Evolutionary conservation across 2,329 filamentous ascomycete species (phyloP).

Genomic region (Cryoendolithus antarcticus): DNA sequence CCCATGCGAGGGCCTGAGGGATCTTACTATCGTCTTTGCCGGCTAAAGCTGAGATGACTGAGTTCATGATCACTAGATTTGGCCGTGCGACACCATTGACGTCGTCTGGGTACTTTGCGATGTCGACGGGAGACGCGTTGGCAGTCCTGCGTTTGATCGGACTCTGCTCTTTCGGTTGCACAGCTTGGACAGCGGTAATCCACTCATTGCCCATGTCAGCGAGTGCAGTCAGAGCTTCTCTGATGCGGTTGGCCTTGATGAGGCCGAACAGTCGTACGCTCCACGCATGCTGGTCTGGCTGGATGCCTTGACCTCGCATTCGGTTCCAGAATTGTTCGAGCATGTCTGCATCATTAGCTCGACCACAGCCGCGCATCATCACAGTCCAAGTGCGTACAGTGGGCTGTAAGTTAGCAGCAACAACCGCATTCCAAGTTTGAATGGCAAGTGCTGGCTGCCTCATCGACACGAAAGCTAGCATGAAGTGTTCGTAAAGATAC

Average conservation of each 20-base stretch:
- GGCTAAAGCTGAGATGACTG: conserved; percentile 53
- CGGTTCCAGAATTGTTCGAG: conserved; percentile 56
- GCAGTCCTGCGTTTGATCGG: conserved; percentile 4
- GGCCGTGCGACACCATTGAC: conserved; percentile 42
- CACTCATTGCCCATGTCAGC: conserved; percentile 54
- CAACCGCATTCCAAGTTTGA: conserved; percentile 46
- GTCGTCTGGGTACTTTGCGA: conserved; percentile 12
- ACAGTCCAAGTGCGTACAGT: conserved; percentile 56
- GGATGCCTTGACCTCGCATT: conserved; percentile 44
- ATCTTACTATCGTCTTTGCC: conserved; percentile 35
- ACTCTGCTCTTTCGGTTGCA: conserved; percentile 12
- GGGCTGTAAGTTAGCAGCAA: conserved; percentile 42
- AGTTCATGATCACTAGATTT: conserved; percentile 54
- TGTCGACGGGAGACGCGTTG: conserved; percentile 1
- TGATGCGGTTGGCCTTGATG: conserved; percentile 41
- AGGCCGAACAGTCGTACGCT: conserved; percentile 56
- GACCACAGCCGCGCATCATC: conserved; percentile 60
- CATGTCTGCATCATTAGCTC: conserved; percentile 44
- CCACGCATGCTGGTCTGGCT: conserved; percentile 57
- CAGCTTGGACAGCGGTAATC: conserved; percentile 27
- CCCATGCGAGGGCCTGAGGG: conserved; percentile 40
- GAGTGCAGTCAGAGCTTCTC: conserved; percentile 50
- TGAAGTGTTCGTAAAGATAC: conserved; percentile 28
- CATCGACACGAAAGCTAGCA: conserved; percentile 36
- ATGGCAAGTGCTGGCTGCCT: conserved; percentile 32